A percentile compares a stretch with the other conserved stretches of the same genome.
phyloP scores from a whole-genome alignment of 768 basidiomycete genomes.

The Hirschioporus abietinus region DNA sequence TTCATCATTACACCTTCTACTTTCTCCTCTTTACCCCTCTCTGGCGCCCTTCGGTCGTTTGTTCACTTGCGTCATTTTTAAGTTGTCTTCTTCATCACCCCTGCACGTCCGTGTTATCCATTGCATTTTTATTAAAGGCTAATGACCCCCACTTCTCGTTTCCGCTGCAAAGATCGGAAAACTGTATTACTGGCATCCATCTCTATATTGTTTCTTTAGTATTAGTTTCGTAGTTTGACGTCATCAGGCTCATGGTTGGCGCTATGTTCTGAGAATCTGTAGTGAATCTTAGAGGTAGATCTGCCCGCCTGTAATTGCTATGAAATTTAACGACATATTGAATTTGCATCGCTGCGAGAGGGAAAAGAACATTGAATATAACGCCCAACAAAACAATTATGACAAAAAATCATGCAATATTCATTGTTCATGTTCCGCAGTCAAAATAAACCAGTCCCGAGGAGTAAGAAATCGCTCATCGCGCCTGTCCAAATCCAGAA shows the following conservation, averaged over 20 bases:
- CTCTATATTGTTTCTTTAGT: not conserved
- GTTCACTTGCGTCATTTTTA: not conserved
- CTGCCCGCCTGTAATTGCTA: not conserved
- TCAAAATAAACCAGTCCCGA: constrained; percentile 9
- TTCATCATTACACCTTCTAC: not conserved
- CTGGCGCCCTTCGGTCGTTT: not conserved
- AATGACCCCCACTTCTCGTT: not conserved
- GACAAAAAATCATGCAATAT: too few species aligned
- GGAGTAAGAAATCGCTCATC: constrained; percentile 54
- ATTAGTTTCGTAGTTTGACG: not conserved
- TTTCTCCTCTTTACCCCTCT: not conserved
- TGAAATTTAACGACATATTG: not conserved
- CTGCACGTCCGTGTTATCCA: not conserved
- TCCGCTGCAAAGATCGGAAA: not conserved
- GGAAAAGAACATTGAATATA: too few species aligned
- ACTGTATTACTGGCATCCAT: constrained; percentile 1
- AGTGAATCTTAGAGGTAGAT: not conserved
- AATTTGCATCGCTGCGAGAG: too few species aligned
- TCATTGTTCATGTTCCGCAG: not conserved
- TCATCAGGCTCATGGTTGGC: not conserved
- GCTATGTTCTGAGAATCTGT: not conserved
- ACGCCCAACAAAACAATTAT: too few species aligned
- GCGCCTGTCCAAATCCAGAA: constrained; percentile 86
- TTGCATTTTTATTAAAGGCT: not conserved
- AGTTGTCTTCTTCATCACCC: not conserved